These are phyloP conservation scores for Starmerella gropengiesseri DNA, from an alignment of 805 yeast genomes.

Conservation along the genomic window DNA sequence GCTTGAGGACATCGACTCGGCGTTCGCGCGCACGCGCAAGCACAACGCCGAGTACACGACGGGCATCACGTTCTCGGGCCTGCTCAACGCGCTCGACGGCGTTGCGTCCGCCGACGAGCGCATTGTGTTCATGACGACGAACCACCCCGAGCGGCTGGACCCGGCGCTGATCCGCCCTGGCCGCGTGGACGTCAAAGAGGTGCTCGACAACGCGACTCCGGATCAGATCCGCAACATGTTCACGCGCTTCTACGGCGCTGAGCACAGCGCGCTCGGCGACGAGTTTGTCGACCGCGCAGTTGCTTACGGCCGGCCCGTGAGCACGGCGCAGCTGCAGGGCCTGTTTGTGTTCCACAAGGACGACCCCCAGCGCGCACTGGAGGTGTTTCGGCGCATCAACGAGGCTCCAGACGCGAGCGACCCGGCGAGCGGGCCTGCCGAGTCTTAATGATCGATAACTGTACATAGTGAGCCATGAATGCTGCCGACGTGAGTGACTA, in stretches of 20 bases:
- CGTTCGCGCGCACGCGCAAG: constrained; percentile 63
- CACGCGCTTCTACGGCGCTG: constrained; percentile 63
- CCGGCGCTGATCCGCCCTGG: constrained; percentile 94
- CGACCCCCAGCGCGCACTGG: constrained; percentile 64
- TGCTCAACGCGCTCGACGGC: constrained; percentile 89
- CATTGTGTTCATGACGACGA: constrained; percentile 94
- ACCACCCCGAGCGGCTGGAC: constrained; percentile 88
- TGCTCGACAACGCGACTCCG: constrained; percentile 77
- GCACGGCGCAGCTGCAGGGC: constrained; percentile 94
- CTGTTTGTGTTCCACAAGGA: constrained; percentile 84
- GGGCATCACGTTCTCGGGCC: constrained; percentile 91
- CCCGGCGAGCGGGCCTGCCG: too few relatives aligned
- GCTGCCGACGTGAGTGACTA: too few relatives aligned
- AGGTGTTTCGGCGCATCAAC: constrained; percentile 36
- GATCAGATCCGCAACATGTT: constrained; percentile 78
- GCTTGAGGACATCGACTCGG: constrained; percentile 92
- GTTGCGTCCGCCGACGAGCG: constrained; percentile 97
- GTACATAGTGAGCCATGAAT: too few relatives aligned
- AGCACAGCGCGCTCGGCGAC: constrained; percentile 43
- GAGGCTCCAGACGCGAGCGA: background rate
- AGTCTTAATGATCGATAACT: too few relatives aligned
- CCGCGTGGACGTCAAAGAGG: constrained; percentile 72
- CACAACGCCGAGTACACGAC: constrained; percentile 73
- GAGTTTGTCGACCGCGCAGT: constrained; percentile 38
- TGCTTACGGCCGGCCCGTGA: constrained; percentile 46